Percentiles rank a stretch among this genome's conserved stretches.
Conservation (phyloP, 1,139 yeast genomes). For the Meyerozyma carpophila region DNA sequence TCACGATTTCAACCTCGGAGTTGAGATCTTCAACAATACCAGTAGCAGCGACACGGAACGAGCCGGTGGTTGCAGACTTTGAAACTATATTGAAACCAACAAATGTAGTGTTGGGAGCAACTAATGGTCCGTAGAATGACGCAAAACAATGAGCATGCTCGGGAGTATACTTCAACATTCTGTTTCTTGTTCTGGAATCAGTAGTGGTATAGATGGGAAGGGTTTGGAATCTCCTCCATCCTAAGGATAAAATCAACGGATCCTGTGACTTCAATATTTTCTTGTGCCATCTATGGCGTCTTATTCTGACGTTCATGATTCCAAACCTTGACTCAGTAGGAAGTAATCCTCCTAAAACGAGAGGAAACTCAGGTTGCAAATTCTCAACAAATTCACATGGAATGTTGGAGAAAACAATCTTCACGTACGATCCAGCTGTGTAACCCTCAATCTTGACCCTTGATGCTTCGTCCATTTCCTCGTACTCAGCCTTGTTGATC, state of each 20-base stretch:
- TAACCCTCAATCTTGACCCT: conserved; percentile 85
- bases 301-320: conserved; percentile 83
- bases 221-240: conserved; percentile 99
- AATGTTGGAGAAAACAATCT: conserved; percentile 72
- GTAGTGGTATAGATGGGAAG: conserved; percentile 93
- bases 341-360: conserved; percentile 84
- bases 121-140: conserved; percentile 93
- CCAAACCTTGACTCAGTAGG: conserved; percentile 93
- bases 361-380: conserved; percentile 79
- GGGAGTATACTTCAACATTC: conserved; percentile 97
- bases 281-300: conserved; percentile 99
- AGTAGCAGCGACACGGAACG: conserved; percentile 95
- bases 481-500: conserved; percentile 78
- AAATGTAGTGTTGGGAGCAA: conserved; percentile 95
- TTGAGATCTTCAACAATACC: conserved; percentile 94
- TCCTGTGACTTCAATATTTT: conserved; percentile 93
- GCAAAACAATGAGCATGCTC: conserved; percentile 98
- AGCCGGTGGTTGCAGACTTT: conserved; percentile 75
- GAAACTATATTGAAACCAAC: conserved; percentile 93
- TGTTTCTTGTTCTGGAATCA: conserved; percentile 93
- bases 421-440: conserved; percentile 91
- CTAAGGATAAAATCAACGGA: conserved; percentile 87
- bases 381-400: conserved; percentile 91
- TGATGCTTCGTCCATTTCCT: conserved; percentile 67
- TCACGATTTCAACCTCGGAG: conserved; percentile 85